These are phyloP conservation scores for Cercospora sp. DNA, from an alignment of 2,329 filamentous ascomycete genomes.

Conservation along the genomic window DNA sequence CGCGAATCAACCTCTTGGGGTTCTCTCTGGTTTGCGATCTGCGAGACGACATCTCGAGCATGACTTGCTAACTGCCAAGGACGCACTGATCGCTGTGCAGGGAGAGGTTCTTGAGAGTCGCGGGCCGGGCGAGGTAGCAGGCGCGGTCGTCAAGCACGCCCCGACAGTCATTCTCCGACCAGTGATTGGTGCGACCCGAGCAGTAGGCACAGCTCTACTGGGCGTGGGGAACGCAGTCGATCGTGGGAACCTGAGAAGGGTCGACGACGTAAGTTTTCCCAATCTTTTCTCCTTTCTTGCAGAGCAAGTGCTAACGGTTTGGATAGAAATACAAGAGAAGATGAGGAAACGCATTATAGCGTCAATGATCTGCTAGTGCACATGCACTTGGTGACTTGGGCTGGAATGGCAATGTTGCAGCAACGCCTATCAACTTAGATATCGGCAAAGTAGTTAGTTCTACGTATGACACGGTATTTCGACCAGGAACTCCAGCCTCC, in stretches of 20 bases:
- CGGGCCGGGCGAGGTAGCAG: slow-evolving; percentile 76
- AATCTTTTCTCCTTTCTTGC: neutral
- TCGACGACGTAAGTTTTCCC: slow-evolving; percentile 76
- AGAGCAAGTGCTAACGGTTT: slow-evolving; percentile 21
- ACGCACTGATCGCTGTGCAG: slow-evolving; percentile 93
- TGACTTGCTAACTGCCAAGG: slow-evolving; percentile 80
- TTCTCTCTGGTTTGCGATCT: slow-evolving; percentile 80
- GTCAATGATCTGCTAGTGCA: neutral
- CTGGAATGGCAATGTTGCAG: neutral
- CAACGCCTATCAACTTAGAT: neutral
- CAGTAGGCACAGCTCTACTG: slow-evolving; percentile 82
- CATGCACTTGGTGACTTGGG: neutral
- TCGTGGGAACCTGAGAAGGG: slow-evolving; percentile 73
- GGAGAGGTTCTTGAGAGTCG: slow-evolving; percentile 85
- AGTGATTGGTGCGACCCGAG: slow-evolving; percentile 85
- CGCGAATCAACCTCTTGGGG: slow-evolving; percentile 87
- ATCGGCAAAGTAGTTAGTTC: neutral
- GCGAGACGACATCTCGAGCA: slow-evolving; percentile 80
- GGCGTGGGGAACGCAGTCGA: slow-evolving; percentile 92
- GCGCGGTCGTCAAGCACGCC: slow-evolving; percentile 74
- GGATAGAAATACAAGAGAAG: slow-evolving; percentile 39
- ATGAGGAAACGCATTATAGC: slow-evolving; percentile 3
- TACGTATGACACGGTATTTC: neutral
- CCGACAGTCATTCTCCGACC: slow-evolving; percentile 93
- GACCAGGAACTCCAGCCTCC: neutral